Conservation (phyloP, 106 monocot genomes). For the Hemerocallis citrina region DNA sequence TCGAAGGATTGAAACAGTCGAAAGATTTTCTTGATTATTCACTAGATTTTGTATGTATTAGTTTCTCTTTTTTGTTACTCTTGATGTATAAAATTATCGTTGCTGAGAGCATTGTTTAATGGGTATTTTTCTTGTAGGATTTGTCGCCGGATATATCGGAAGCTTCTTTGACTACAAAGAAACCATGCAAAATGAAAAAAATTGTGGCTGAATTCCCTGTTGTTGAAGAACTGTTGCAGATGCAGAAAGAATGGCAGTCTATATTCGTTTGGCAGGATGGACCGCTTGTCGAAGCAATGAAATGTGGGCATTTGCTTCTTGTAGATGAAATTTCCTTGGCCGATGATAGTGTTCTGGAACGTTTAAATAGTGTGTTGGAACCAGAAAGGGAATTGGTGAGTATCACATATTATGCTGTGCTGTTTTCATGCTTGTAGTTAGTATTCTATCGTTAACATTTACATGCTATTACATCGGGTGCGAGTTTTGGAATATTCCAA, state of each 20-base stretch:
- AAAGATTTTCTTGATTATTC: constrained; percentile 29
- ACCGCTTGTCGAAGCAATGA: constrained; percentile 95
- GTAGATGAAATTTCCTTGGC: constrained; percentile 97
- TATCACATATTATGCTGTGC: constrained; percentile 2
- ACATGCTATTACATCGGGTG: too few species aligned
- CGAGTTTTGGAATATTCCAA: too few species aligned
- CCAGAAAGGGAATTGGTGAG: constrained; percentile 83
- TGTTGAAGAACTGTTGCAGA: constrained; percentile 26
- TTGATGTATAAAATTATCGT: constrained; percentile 25
- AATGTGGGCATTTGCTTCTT: constrained; percentile 76
- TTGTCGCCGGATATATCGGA: constrained; percentile 58
- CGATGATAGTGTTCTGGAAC: constrained; percentile 98
- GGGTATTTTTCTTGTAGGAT: constrained; percentile 38
- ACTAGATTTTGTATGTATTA: constrained; percentile 38
- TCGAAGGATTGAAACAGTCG: constrained; percentile 33
- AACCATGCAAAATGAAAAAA: constrained; percentile 29
- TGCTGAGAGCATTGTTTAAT: constrained; percentile 30
- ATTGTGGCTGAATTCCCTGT: constrained; percentile 7
- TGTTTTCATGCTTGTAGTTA: neutral
- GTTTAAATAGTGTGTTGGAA: constrained; percentile 91
- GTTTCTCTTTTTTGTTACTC: constrained; percentile 13
- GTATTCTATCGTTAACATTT: constrained; percentile 13
- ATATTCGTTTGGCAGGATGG: constrained; percentile 96
- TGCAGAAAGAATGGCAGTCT: constrained; percentile 60
- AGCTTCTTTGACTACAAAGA: constrained; percentile 37